phyloP scores from a whole-genome alignment of 116 monocot genomes.

The Posidonia oceanica region DNA sequence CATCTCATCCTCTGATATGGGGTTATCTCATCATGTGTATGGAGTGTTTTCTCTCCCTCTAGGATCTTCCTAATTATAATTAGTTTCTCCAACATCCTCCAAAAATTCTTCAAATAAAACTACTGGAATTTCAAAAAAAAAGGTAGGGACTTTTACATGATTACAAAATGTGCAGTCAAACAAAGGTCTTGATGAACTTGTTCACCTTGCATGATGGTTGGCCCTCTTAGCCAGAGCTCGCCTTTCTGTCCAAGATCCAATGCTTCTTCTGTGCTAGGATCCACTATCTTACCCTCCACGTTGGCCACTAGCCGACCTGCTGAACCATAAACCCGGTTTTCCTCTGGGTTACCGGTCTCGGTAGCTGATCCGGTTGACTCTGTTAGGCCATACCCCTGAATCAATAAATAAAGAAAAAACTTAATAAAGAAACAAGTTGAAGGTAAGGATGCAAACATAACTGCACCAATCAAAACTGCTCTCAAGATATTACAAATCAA shows the following conservation, averaged over 20 bases:
- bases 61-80: too few relatives aligned
- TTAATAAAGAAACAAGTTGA: too few relatives aligned
- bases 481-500: too few relatives aligned
- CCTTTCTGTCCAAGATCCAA: slow-evolving; percentile 34
- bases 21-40: too few relatives aligned
- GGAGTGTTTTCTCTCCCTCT: too few relatives aligned
- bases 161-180: neutral
- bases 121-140: too few relatives aligned
- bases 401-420: neutral
- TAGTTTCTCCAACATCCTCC: too few relatives aligned
- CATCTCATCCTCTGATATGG: too few relatives aligned
- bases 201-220: slow-evolving; percentile 28
- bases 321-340: slow-evolving; percentile 12
- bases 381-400: slow-evolving; percentile 22
- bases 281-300: slow-evolving; percentile 46
- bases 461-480: too few relatives aligned
- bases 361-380: slow-evolving; percentile 13
- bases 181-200: neutral
- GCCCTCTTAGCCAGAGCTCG: slow-evolving; percentile 35
- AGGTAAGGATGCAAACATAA: too few relatives aligned
- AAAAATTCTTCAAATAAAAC: too few relatives aligned
- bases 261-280: slow-evolving; percentile 19
- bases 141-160: too few relatives aligned
- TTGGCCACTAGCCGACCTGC: slow-evolving; percentile 9
- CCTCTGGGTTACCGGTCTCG: neutral